Evolutionary conservation across 768 basidiomycete genomes (phyloP), one percentile per base, ranked within the genome.

Genomic region (Macrolepiota albuminosa): DNA sequence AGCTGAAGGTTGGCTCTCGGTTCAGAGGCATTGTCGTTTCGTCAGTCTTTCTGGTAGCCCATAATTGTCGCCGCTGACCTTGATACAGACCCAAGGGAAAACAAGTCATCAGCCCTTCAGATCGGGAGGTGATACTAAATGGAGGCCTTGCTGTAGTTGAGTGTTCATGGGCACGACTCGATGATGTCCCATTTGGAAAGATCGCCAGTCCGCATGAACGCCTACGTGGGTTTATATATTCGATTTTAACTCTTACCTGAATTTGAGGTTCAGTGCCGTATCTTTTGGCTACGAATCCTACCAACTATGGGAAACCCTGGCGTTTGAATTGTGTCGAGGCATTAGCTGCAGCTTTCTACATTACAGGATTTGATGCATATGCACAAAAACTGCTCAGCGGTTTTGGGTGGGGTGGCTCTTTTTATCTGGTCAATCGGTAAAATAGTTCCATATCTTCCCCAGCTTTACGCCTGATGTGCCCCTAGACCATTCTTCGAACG

Each of bases 221-320:
- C 9, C 70, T 98, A 47, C 68, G 95, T 97, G 67, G 62, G 93
- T 40, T 21, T 43, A 47, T 46, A 26, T 36, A 26, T 31, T 40
- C 0, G 26, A 45, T 26, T 18, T 42, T 24, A 18, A 16, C 49
- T 29, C 45, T 37, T 33, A 13, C 11, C 33, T 56, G 34, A 24
- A 49, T 16, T 31, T 18, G 13, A 37, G 24, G 6, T 18, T 14
- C 63, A 99, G 96, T 99, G 33, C 97, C 97, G 0, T 98, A 96
- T 70, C 83, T 99, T 21, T 72, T 98, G 47, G 97, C 97, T 0
- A 90, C 94, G 0, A 99, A 99, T 71, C 95, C 96, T 0, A 94
- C 94, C 10, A 99, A 99, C 73, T 99, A 98, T 66, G 97, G 97
- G 10, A 95, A 93, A 71, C 97, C 97, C 0, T 98, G 95, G 94